phyloP scores from a whole-genome alignment of 805 yeast genomes.

The Saccharomycopsis fibuligera region DNA sequence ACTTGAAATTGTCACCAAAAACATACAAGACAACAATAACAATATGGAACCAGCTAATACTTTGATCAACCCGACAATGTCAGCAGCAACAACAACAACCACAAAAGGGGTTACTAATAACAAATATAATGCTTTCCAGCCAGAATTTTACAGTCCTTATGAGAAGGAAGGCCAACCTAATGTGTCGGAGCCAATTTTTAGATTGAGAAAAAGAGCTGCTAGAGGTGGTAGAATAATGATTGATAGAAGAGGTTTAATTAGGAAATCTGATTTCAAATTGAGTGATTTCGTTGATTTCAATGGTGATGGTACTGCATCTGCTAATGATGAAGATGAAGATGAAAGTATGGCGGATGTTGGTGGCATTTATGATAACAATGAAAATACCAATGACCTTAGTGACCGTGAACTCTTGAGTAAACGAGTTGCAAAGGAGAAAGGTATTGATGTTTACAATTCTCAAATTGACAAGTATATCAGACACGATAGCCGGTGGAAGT shows the following conservation, averaged over 20 bases:
- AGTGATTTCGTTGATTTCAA: constrained; percentile 34
- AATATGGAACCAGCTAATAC: constrained; percentile 12
- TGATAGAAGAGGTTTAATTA: constrained; percentile 60
- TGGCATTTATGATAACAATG: constrained; percentile 23
- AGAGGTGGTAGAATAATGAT: constrained; percentile 63
- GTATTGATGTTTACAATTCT: constrained; percentile 40
- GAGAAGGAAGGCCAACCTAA: constrained; percentile 20
- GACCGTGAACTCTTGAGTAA: neutral
- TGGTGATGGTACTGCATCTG: too few species aligned
- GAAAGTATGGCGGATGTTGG: too few species aligned
- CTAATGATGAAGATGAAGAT: constrained; percentile 29
- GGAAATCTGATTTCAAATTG: constrained; percentile 28
- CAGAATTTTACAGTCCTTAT: constrained; percentile 34
- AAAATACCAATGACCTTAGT: constrained; percentile 23
- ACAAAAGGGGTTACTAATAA: neutral
- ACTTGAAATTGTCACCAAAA: constrained; percentile 38
- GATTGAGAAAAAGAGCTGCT: constrained; percentile 70
- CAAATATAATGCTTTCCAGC: constrained; percentile 10
- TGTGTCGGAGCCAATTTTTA: constrained; percentile 37
- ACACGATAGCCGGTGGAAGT: constrained; percentile 58
- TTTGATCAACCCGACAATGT: too few species aligned
- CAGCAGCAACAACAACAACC: neutral
- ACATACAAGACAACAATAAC: neutral
- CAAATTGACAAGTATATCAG: constrained; percentile 40
- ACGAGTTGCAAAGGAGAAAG: constrained; percentile 21